phyloP scores from a whole-genome alignment of 2,329 filamentous ascomycete species.

The Paracoccidioides lutzii region DNA sequence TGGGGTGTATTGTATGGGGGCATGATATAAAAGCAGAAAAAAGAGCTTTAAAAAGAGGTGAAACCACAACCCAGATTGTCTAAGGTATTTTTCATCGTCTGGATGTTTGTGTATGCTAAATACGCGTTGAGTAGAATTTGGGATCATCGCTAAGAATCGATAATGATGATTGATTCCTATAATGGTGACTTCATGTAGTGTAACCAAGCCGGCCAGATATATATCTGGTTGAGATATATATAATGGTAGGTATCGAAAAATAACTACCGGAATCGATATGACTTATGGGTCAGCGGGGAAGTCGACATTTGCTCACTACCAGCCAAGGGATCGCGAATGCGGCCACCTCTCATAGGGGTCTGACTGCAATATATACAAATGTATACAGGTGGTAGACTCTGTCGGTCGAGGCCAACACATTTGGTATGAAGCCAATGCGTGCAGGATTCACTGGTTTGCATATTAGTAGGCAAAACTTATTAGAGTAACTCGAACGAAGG shows the following conservation, averaged over 20 bases:
- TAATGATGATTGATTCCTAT: too few relatives aligned
- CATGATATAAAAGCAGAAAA: not conserved
- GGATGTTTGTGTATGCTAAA: too few relatives aligned
- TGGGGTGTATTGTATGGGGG: not conserved
- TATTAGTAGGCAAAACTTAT: not conserved
- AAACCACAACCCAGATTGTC: too few relatives aligned
- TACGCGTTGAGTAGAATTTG: too few relatives aligned
- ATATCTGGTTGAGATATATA: not conserved
- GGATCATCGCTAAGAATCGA: too few relatives aligned
- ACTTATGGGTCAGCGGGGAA: conserved; percentile 18
- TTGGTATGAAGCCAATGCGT: conserved; percentile 49
- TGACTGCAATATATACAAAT: conserved; percentile 40
- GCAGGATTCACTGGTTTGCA: conserved; percentile 41
- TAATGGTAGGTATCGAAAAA: not conserved
- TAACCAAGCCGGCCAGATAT: not conserved
- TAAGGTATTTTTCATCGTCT: too few relatives aligned
- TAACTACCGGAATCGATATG: conserved; percentile 6
- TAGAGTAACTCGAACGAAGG: not conserved
- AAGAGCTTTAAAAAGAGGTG: not conserved
- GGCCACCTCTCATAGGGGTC: conserved; percentile 18
- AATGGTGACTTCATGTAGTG: too few relatives aligned
- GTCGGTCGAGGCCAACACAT: conserved; percentile 43
- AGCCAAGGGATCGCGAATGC: conserved; percentile 13
- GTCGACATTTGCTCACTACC: conserved; percentile 9
- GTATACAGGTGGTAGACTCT: conserved; percentile 36